A percentile compares a stretch with the other conserved stretches of the same genome.
Evolutionary conservation across 371 early-diverging fungal species (phyloP).

Genomic region (Nematocida sp.): DNA sequence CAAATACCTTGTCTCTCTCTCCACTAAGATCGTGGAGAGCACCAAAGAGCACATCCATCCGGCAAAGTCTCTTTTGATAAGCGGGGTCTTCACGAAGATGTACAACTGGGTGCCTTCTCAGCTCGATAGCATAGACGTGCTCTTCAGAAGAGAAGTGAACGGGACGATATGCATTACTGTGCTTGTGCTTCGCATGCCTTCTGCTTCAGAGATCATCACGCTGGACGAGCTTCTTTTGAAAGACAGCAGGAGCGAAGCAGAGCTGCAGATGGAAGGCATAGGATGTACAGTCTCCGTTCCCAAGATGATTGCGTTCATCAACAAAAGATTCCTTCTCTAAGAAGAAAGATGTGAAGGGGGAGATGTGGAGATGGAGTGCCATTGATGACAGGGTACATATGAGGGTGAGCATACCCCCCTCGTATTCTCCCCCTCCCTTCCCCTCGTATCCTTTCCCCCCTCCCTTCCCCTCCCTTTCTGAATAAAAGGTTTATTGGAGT

Average conservation of each 20-base stretch:
- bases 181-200: constrained; percentile 31
- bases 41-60: constrained; percentile 78
- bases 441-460: too few species aligned
- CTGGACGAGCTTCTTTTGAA: constrained; percentile 59
- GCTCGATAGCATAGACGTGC: constrained; percentile 51
- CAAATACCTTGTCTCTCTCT: constrained; percentile 54
- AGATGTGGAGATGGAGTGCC: too few species aligned
- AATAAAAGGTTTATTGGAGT: too few species aligned
- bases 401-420: too few species aligned
- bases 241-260: constrained; percentile 27
- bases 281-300: constrained; percentile 42
- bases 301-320: constrained; percentile 57
- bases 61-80: constrained; percentile 77
- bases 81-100: constrained; percentile 71
- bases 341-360: too few species aligned
- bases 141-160: constrained; percentile 32
- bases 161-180: constrained; percentile 52
- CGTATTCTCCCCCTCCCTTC: too few species aligned
- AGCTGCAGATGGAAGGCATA: constrained; percentile 40
- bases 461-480: too few species aligned
- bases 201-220: constrained; percentile 26
- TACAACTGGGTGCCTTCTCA: constrained; percentile 51
- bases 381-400: too few species aligned
- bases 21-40: constrained; percentile 47
- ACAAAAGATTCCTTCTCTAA: constrained; percentile 60